Base-by-base conservation (phyloP, 2,329 filamentous ascomycete species). In the Trichoderma sp. region DNA sequence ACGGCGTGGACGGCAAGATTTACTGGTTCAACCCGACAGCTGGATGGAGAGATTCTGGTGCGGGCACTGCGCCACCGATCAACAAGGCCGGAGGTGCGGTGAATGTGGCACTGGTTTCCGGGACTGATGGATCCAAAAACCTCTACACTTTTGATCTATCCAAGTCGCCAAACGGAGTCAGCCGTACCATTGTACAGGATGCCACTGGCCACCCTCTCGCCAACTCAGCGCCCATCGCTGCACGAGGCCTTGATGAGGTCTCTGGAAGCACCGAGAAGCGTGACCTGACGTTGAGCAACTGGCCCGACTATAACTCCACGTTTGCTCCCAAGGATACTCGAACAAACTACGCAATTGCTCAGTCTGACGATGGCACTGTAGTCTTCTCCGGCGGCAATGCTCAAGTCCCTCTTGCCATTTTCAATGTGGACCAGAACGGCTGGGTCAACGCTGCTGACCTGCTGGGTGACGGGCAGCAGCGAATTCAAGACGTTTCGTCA, bases 91-190 rank as follows among this genome's bases (percentile, higher is more conserved):
- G 88, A 3, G 85, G 88, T 2, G 87, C 83, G 1, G 82, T 92
- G 65, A 90, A 92, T 80, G 91, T 90, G 31, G 87, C 91, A 0
- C 80, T 98, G 4, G 84, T 97, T n/a, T 86, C 87, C 14, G 93
- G 93, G 27, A 89, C 91, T 59, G 94, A 98, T 82, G 91, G 89
- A 33, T 95, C 93, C 83, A 95, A 94, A 81, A 91, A 92, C 53
- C 86, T 98, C 21, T 91, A 95, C 79, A 91, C 92, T 12, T 98
- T 97, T 79, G 91, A 98, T 81, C 89, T 95, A 84, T 89, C 89
- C 16, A 87, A 88, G 11, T 91, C 92, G 0, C 95, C 96, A 3
- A 97, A 97, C 81, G 84, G 86, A 7, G 93, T 98, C 60, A 90
- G 89, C 38, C 91, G 93, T 74, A 90, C 92, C 38, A 89, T 94